Percentiles rank a stretch among this genome's conserved stretches.
phyloP scores from a whole-genome alignment of 768 basidiomycete species.

The Termitomyces sp. region DNA sequence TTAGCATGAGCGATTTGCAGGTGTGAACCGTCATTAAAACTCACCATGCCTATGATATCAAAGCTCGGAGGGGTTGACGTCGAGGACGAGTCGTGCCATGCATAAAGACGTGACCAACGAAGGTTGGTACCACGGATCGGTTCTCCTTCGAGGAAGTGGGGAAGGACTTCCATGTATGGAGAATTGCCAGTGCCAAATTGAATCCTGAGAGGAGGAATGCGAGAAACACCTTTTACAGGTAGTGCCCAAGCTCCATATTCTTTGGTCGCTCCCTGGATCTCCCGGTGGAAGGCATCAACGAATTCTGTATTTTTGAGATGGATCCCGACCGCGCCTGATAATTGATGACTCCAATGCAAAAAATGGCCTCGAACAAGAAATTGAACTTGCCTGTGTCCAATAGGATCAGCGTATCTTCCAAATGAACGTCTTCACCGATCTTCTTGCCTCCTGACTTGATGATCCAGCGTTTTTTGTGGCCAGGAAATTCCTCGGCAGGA shows the following conservation, averaged over 20 bases:
- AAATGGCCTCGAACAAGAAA: background rate
- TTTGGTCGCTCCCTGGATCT: background rate
- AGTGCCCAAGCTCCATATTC: background rate
- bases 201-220: background rate
- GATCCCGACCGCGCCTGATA: background rate
- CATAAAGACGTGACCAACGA: background rate
- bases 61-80: background rate
- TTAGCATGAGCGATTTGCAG: background rate
- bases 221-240: background rate
- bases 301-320: background rate
- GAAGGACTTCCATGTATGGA: background rate
- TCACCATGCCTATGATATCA: background rate
- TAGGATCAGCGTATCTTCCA: background rate
- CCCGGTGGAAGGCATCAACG: background rate
- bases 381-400: background rate
- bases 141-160: background rate
- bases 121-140: background rate
- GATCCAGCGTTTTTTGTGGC: background rate
- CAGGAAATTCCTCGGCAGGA: background rate
- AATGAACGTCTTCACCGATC: background rate
- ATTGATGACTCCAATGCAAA: background rate
- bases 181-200: background rate
- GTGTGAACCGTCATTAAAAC: background rate
- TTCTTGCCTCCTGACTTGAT: background rate
- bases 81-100: background rate